These are phyloP conservation scores for Aegilops umbellulata DNA, from an alignment of 176 grass and related monocot genomes.

Conservation along the genomic window DNA sequence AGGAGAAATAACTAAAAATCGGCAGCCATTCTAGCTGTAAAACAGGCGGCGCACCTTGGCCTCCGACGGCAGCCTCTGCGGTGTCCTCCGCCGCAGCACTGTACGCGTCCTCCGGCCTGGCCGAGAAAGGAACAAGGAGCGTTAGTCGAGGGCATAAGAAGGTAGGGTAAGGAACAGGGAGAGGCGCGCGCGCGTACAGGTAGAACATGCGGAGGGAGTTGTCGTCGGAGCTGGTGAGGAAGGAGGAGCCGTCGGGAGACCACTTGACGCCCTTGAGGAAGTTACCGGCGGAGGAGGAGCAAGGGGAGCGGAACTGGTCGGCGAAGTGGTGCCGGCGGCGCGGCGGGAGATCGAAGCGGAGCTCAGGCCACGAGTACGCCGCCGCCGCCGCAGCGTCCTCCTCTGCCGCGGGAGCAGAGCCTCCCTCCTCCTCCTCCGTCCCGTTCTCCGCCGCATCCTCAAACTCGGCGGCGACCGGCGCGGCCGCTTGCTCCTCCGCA, in stretches of 20 bases:
- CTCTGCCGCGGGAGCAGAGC: neutral
- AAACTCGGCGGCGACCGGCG: neutral
- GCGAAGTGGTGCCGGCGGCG: constrained; percentile 56
- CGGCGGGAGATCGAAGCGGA: constrained; percentile 63
- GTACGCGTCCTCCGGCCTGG: constrained; percentile 66
- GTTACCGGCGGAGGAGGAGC: constrained; percentile 43
- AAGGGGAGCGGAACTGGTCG: constrained; percentile 27
- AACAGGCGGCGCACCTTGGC: constrained; percentile 38
- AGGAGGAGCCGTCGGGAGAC: constrained; percentile 93
- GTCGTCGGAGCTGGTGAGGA: constrained; percentile 93
- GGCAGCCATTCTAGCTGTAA: neutral
- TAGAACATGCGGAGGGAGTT: constrained; percentile 89
- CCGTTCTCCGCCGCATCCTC: neutral
- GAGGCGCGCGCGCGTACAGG: constrained; percentile 37
- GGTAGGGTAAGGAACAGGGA: neutral
- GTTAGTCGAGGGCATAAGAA: neutral
- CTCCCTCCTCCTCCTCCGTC: neutral
- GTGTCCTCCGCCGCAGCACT: constrained; percentile 23
- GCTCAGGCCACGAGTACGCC: constrained; percentile 49
- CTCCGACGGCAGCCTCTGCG: constrained; percentile 35
- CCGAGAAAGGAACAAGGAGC: neutral
- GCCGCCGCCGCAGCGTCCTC: neutral
- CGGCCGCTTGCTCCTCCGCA: constrained; percentile 34
- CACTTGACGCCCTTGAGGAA: constrained; percentile 95
- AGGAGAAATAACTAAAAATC: neutral